Base-by-base conservation (phyloP, 768 basidiomycete species). In the Rhodosporidiobolus odoratus region DNA sequence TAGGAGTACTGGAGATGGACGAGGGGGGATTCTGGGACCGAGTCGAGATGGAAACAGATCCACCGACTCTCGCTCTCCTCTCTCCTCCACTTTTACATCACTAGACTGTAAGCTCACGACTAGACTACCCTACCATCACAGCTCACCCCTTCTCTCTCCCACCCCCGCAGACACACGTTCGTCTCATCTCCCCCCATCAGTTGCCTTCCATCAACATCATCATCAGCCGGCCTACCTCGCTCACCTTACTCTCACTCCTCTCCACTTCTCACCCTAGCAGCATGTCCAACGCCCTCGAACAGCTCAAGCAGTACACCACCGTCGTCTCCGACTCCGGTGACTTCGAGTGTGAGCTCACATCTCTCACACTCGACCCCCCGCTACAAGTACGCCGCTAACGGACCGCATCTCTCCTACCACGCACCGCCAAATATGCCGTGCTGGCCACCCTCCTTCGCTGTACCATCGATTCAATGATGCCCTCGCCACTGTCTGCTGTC, bases 251-350 rank as follows among this genome's bases (percentile, higher is more conserved):
- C 45, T 13, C 54, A 15, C 56, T 37, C 12, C 40, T 30, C 30
- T 43, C 13, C 40, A 4, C 25, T 30, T 27, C 32, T 12, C 40
- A 2, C 9, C 10, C 52, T 30, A 10, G 21, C 50, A 72, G n/a
- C 62, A 82, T 81, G 81, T 71, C 80, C 67, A 76, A 77, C 70
- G 78, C 79, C 43, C 78, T 82, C 73, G 81, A 82, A 69, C 73
- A 75, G 70, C 89, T 95, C 79, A 95, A 95, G 79, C 85, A 88
- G 76, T 89, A 90, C 77, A 95, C 93, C 78, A 98, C 95, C 79
- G 86, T 90, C 80, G 94, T 98, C 82, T 76, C 75, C 30, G 95
- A 99, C 84, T 94, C 92, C 68, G 95, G 94, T 65, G 94, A 96
- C 82, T 95, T 96, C 79, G 91, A 90, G 82, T 85, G 92, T 84